Evolutionary conservation across 2,329 filamentous ascomycete species (phyloP).

Genomic region (Microcera coccophila): DNA sequence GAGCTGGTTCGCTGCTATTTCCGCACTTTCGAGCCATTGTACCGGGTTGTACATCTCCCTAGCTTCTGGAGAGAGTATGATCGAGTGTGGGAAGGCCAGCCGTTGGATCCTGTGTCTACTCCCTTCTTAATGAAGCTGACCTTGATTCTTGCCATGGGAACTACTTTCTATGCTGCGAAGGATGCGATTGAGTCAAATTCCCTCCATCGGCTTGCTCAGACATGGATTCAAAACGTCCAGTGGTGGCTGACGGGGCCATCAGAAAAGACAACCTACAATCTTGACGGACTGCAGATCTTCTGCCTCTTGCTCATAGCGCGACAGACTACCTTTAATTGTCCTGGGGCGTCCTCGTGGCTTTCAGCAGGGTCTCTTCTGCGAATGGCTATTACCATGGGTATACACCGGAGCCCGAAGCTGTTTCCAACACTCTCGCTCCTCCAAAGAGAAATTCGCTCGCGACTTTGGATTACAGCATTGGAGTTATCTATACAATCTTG

Average conservation of each 20-base stretch:
- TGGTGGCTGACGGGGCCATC: conserved; percentile 26
- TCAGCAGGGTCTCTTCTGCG: conserved; percentile 22
- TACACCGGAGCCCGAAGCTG: conserved; percentile 21
- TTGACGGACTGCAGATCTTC: conserved; percentile 23
- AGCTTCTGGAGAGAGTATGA: conserved; percentile 22
- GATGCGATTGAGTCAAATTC: conserved; percentile 14
- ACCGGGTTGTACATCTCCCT: conserved; percentile 23
- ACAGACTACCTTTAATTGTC: conserved; percentile 26
- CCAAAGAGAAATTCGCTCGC: conserved; percentile 19
- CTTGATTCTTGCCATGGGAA: conserved; percentile 21
- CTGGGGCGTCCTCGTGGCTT: conserved; percentile 25
- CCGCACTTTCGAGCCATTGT: conserved; percentile 25
- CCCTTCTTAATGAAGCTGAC: conserved; percentile 21
- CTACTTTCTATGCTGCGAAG: conserved; percentile 16
- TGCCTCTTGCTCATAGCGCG: conserved; percentile 22
- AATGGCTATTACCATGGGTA: conserved; percentile 25
- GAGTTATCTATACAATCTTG: conserved; percentile 22
- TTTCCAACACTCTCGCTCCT: conserved; percentile 18
- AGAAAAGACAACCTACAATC: conserved; percentile 24
- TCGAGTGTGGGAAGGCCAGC: conserved; percentile 15
- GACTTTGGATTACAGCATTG: conserved; percentile 24
- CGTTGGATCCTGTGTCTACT: conserved; percentile 2
- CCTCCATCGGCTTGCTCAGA: conserved; percentile 17
- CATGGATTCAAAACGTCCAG: conserved; percentile 26
- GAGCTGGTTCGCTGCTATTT: conserved; percentile 22